A percentile compares a stretch with the other conserved stretches of the same genome.
Evolutionary conservation across 305 asterid species (phyloP).

Genomic region (Galium porrigens): DNA sequence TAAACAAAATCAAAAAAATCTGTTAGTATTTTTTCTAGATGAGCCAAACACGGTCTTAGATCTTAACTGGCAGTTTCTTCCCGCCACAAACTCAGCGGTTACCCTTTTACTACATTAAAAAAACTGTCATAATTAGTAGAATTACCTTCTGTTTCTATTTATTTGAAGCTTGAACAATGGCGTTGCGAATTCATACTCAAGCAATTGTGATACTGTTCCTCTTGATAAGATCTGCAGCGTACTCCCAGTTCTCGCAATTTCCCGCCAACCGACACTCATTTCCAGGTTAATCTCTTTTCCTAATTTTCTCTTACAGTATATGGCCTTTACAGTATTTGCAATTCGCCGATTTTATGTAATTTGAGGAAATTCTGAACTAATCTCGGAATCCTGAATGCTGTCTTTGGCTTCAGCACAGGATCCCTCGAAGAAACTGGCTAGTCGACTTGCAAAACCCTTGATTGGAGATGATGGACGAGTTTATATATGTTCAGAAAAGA

Average conservation of each 20-base stretch:
- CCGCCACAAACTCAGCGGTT: conserved; percentile 1
- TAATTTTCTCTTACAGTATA: neutral
- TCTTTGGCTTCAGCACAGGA: conserved; percentile 27
- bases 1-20: neutral
- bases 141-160: neutral
- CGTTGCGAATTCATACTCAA: conserved; percentile 15
- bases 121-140: neutral
- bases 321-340: neutral
- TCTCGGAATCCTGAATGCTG: neutral
- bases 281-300: conserved; percentile 21
- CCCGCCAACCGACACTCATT: conserved; percentile 17
- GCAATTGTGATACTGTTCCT: conserved; percentile 14
- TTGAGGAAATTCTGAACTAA: neutral
- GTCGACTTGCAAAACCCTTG: conserved; percentile 39
- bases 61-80: conserved; percentile 4
- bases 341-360: neutral
- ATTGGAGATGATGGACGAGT: conserved; percentile 63
- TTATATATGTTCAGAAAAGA: conserved; percentile 46
- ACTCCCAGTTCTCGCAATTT: conserved; percentile 16
- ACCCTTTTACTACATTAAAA: neutral
- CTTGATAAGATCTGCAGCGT: conserved; percentile 14
- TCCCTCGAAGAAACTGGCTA: conserved; percentile 20
- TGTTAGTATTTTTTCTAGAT: neutral
- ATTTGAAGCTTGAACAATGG: conserved; percentile 6
- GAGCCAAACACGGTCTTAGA: conserved; percentile 6